These are phyloP conservation scores for Geranium incanum DNA, from an alignment of 441 rosid genomes.

Conservation along the genomic window DNA sequence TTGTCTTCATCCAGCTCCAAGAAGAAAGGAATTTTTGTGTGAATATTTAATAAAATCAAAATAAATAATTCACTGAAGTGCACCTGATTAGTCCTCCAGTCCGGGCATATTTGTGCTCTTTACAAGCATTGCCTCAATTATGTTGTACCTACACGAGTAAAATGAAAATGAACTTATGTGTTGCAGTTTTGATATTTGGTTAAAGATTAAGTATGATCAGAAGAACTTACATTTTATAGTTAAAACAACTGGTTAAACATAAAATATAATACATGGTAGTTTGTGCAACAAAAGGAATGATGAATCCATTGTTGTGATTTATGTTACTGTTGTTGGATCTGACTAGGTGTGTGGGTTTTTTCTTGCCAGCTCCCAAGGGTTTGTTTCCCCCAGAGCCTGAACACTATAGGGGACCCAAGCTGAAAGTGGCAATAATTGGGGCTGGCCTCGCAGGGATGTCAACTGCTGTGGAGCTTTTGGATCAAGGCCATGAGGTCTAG, in stretches of 20 bases:
- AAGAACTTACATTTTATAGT: too few relatives aligned
- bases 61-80: not conserved
- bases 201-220: too few relatives aligned
- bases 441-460: conserved; percentile 99
- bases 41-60: too few relatives aligned
- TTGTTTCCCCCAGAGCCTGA: conserved; percentile 92
- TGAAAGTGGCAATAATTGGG: conserved; percentile 93
- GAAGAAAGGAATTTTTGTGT: not conserved
- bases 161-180: not conserved
- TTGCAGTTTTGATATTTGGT: not conserved
- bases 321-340: conserved; percentile 12
- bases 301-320: too few relatives aligned
- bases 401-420: conserved; percentile 81
- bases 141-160: not conserved
- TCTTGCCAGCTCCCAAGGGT: conserved; percentile 86
- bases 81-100: not conserved
- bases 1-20: not conserved
- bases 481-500: conserved; percentile 92
- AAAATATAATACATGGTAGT: too few relatives aligned
- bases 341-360: conserved; percentile 16
- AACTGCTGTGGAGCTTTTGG: conserved; percentile 90
- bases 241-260: too few relatives aligned
- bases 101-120: not conserved
- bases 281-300: too few relatives aligned
- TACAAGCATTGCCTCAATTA: not conserved